Base-by-base conservation (phyloP, 176 grass and related monocot species). In the Bromus sterilis region DNA sequence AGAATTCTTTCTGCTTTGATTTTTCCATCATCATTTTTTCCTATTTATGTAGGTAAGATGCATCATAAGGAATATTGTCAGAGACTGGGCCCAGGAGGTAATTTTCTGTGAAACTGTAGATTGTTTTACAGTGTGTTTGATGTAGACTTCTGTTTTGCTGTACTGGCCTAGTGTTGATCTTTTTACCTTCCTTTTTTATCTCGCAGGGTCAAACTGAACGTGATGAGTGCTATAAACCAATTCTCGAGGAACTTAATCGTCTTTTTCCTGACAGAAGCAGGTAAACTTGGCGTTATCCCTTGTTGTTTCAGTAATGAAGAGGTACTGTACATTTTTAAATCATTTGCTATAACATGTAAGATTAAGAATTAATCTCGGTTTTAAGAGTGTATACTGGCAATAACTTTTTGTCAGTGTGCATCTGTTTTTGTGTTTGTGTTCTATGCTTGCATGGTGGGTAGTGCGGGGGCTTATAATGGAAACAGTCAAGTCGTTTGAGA, bases 81-180 rank as follows among this genome's bases (percentile, higher is more conserved):
- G 96, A 80, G 96, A 99, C 78, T 99, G 96, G 96, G 91, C 91
- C 73, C 53, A 89, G 20, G 96, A 99, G 96, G 96, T 99, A 85
- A 82, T 85, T 80, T 79, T 71, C 31, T 66, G 37, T 80, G 26
- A 25, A 29, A 66, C 28, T 37, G 37, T 85, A 64, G 21, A 64
- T 74, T 80, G 28, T 15, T 44, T 71, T 74, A 69, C 15, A 68
- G 60, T 80, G 23, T 28, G 18, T 5, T 59, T 80, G 51, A 51
- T 33, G 31, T 80, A 64, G 56, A 71, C 12, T 58, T 72, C 4
- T 71, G 16, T 78, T 78, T 73, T 40, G 39, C 10, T 66, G 37
- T 33, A 59, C 31, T 39, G 23, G 62, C 69, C 29, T 82, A 71
- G 64, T 80, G 31, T 57, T 55, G 11, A 67, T 43, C 42, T 75